Evolutionary conservation across 1,284 basidiomycete species (phyloP), one percentile per base, ranked within the genome.

Genomic region (Boletus smithii): DNA sequence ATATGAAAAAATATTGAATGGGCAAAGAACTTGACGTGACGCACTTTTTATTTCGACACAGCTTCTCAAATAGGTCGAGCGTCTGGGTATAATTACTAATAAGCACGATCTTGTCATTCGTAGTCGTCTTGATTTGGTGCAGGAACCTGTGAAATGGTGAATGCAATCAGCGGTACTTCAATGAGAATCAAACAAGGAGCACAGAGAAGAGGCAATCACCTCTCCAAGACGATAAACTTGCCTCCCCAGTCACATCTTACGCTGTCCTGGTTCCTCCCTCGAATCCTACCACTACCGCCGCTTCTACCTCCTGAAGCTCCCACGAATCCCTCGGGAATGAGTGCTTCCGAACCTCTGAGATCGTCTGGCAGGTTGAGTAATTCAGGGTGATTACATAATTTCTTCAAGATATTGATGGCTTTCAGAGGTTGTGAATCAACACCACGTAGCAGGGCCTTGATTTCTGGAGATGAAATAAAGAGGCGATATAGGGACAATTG

Each of bases 41-140:
- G 51, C 54, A 92, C 91, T 89, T 88, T 67, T 93, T 94, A 59
- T 69, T 79, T 22, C 88, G 76, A 60, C 91, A 89, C 42, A 97
- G 68, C 61, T 87, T 90, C 69, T 95, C 93, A 60, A 97, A 94
- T 11, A 98, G 69, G 66, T 99, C 95, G 8, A 99, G 77, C 0
- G 97, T 99, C 67, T 97, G 92, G 1, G 97, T 99, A 59, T 97
- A 98, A 69, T 99, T 99, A 64, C 91, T 95, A 67, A 99, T 98
- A 34, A 99, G 74, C 7, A 99, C 95, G 53, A 99, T 98, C 76
- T 99, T 99, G 75, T 99, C 95, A 52, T 80, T 88, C 16, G 90
- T 94, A 54, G 88, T 79, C 10, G 82, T 85, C 37, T 75, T 75
- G 54, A 95, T 85, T 44, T 87, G 85, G 59, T 91, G 84, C 38